Evolutionary conservation across 352 stramenopile species (phyloP).

Genomic region (Globisporangium carolinianum): DNA sequence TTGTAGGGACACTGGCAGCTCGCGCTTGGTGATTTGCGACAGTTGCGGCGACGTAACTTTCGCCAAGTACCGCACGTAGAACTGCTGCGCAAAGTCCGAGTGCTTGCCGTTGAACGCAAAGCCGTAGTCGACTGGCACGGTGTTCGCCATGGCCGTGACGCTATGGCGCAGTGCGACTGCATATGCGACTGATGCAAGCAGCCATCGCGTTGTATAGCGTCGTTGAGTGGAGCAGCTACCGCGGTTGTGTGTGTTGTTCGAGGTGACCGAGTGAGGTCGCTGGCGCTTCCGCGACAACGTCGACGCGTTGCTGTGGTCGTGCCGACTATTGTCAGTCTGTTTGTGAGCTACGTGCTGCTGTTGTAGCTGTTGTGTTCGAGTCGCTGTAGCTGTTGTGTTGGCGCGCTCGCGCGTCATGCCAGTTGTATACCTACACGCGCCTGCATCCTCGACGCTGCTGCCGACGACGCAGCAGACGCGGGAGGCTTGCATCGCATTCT

Average conservation of each 20-base stretch:
- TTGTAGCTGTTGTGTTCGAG: not conserved
- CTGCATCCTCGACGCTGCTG: not conserved
- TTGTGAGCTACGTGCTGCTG: not conserved
- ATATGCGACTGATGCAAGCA: too few species aligned
- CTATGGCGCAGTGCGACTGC: constrained; percentile 15
- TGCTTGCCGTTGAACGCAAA: constrained; percentile 50
- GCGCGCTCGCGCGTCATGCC: too few species aligned
- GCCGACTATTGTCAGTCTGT: not conserved
- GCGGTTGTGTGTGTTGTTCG: not conserved
- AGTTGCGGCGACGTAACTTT: constrained; percentile 26
- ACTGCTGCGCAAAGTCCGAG: constrained; percentile 70
- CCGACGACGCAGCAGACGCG: not conserved
- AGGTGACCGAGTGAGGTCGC: not conserved
- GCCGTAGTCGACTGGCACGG: constrained; percentile 30
- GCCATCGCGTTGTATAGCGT: too few species aligned
- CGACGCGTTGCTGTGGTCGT: not conserved
- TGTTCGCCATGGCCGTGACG: constrained; percentile 16
- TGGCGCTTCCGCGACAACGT: not conserved
- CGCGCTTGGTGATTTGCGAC: constrained; percentile 10
- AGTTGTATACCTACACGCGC: too few species aligned
- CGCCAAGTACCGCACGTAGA: constrained; percentile 38
- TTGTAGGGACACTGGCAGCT: constrained; percentile 24
- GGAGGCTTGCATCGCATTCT: constrained; percentile 9
- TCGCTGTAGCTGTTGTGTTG: not conserved
- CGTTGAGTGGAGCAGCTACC: too few species aligned